These are phyloP conservation scores for peach (Prunus persica) DNA, from an alignment of 306 rosid genomes.

Conservation along the genomic window Prunus_persica_NCBIv2 NC_034010.1:16898501-16899000, in stretches of 20 bases:
- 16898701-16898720: neutral
- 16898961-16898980: neutral
- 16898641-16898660: slow-evolving; percentile 84
- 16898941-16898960: neutral
- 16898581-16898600: slow-evolving; percentile 32
- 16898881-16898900: neutral
- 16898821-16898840: neutral
- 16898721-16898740: neutral
- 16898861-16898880: neutral
- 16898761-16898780: neutral
- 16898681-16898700: neutral
- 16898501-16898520: slow-evolving; percentile 43
- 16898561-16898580: slow-evolving; percentile 34
- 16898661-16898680: slow-evolving; percentile 73
- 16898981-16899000: neutral
- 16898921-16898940: neutral
- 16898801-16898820: neutral
- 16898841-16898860: neutral
- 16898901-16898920: neutral
- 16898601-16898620: slow-evolving; percentile 34
- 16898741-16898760: neutral
- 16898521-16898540: slow-evolving; percentile 60
- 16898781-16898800: neutral
- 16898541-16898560: slow-evolving; percentile 16
- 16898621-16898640: slow-evolving; percentile 63